These are phyloP conservation scores for Boletus rex-veris DNA, from an alignment of 768 basidiomycete species.

Conservation along the genomic window DNA sequence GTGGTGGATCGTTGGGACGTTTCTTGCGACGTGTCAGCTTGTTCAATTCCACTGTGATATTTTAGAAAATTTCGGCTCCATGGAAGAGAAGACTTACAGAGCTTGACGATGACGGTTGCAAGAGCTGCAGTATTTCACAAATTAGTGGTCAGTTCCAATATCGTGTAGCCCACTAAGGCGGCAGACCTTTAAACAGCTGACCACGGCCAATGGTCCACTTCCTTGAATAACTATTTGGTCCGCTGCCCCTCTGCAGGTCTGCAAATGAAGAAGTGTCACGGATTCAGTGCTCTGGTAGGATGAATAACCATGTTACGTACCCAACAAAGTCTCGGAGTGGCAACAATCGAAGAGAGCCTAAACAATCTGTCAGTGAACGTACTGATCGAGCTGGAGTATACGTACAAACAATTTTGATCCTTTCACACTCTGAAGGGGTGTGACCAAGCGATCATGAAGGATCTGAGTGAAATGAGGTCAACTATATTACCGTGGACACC, in stretches of 20 bases:
- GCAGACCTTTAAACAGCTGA: slow-evolving; percentile 14
- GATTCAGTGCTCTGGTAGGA: neutral
- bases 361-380: neutral
- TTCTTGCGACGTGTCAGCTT: neutral
- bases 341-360: slow-evolving; percentile 32
- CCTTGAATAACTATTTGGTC: slow-evolving; percentile 16
- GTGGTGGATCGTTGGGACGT: neutral
- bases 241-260: slow-evolving; percentile 18
- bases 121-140: slow-evolving; percentile 1
- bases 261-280: neutral
- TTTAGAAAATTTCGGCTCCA: neutral
- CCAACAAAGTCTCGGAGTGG: slow-evolving; percentile 26
- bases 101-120: neutral
- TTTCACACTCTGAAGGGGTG: slow-evolving; percentile 16
- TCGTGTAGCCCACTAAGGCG: neutral
- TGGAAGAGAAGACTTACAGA: slow-evolving; percentile 7
- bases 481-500: neutral
- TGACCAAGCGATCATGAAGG: slow-evolving; percentile 19
- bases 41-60: slow-evolving; percentile 5
- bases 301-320: slow-evolving; percentile 7
- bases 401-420: slow-evolving; percentile 21
- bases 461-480: slow-evolving; percentile 8
- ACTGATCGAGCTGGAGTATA: neutral
- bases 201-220: slow-evolving; percentile 13
- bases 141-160: neutral